Evolutionary conservation across 768 basidiomycete genomes (phyloP).

Genomic region (Boletus fagicola): DNA sequence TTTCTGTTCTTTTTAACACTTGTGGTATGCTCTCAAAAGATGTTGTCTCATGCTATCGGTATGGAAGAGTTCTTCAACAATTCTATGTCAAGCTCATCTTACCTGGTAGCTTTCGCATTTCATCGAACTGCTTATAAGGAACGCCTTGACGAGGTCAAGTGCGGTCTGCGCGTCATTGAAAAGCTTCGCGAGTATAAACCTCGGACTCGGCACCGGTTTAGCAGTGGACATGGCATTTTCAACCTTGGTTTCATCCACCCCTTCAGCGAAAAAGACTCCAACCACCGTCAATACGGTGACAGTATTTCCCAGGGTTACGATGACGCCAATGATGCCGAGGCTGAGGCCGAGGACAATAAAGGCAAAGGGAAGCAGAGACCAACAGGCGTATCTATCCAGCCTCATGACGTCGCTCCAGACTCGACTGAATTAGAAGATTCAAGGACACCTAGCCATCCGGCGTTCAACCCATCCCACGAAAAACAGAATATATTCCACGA

Average conservation of each 20-base stretch:
- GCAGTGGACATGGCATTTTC: constrained; percentile 44
- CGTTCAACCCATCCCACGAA: constrained; percentile 5
- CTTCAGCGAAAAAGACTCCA: constrained; percentile 45
- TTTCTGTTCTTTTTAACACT: constrained; percentile 77
- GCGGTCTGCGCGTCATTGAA: constrained; percentile 60
- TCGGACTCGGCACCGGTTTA: constrained; percentile 33
- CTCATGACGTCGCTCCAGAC: constrained; percentile 6
- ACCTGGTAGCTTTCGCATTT: constrained; percentile 59
- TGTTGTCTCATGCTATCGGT: constrained; percentile 69
- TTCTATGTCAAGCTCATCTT: not conserved
- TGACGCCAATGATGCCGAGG: constrained; percentile 33
- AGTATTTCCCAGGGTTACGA: constrained; percentile 24
- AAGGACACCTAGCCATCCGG: constrained; percentile 8
- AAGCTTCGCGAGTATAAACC: constrained; percentile 66
- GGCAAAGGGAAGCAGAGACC: constrained; percentile 32
- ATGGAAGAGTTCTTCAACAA: not conserved
- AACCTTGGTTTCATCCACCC: constrained; percentile 33
- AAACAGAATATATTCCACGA: constrained; percentile 26
- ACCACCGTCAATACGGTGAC: constrained; percentile 30
- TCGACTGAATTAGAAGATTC: constrained; percentile 12
- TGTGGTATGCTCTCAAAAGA: constrained; percentile 58
- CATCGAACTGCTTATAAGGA: constrained; percentile 77
- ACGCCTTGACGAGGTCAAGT: constrained; percentile 56
- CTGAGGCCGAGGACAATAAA: constrained; percentile 29
- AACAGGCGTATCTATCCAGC: not conserved